phyloP scores from a whole-genome alignment of 768 basidiomycete genomes.

The Sarcomyxa edulis region DNA sequence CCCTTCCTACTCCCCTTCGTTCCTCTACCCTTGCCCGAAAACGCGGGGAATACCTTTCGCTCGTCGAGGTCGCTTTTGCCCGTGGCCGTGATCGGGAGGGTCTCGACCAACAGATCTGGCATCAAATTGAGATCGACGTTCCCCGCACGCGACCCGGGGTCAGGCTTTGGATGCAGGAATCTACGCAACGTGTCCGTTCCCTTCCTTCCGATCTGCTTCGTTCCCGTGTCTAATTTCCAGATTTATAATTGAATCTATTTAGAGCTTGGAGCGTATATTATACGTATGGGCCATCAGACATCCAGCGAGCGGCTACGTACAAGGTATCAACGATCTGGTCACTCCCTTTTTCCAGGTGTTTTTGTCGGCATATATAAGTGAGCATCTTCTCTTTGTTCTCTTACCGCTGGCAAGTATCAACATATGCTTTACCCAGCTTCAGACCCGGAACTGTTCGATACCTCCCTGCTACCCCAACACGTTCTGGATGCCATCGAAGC shows the following conservation, averaged over 20 bases:
- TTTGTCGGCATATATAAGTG: slow-evolving; percentile 90
- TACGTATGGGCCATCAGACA: slow-evolving; percentile 99
- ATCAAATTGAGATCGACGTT: slow-evolving; percentile 98
- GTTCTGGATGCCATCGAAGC: slow-evolving; percentile 88
- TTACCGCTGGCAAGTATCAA: slow-evolving; percentile 6
- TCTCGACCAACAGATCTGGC: slow-evolving; percentile 97
- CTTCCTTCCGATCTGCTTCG: not conserved
- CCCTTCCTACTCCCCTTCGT: slow-evolving; percentile 74
- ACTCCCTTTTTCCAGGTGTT: slow-evolving; percentile 99
- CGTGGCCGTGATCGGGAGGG: slow-evolving; percentile 80
- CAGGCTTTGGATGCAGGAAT: slow-evolving; percentile 82
- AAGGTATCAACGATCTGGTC: slow-evolving; percentile 97
- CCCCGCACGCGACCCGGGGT: slow-evolving; percentile 93
- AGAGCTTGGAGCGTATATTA: slow-evolving; percentile 91
- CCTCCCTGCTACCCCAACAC: slow-evolving; percentile 60
- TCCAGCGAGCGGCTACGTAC: slow-evolving; percentile 97
- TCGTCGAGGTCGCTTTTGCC: slow-evolving; percentile 87
- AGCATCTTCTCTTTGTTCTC: slow-evolving; percentile 9
- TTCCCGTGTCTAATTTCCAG: too few relatives aligned
- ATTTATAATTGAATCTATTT: slow-evolving; percentile 15
- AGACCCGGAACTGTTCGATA: slow-evolving; percentile 87
- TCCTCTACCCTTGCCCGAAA: slow-evolving; percentile 78
- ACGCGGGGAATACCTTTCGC: slow-evolving; percentile 84
- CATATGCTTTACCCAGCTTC: slow-evolving; percentile 49
- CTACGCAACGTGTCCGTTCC: slow-evolving; percentile 82